Base-by-base conservation (phyloP, 192 early-diverging fungal species). In the Backusella australiensis region DNA sequence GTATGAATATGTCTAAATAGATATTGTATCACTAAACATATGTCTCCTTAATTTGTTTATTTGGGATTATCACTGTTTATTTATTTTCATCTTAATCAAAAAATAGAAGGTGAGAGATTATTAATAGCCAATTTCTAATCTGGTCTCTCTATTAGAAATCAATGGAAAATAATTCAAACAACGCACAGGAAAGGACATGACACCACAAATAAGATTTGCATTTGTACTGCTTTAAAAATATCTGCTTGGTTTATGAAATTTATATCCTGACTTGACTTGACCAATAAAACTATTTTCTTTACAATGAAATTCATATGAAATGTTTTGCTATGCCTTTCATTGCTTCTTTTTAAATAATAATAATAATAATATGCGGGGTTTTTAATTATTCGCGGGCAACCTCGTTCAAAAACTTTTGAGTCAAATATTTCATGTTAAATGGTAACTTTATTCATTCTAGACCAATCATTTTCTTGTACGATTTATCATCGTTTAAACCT, bases 341-440 rank as follows among this genome's bases (percentile, higher is more conserved):
- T 63, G 6, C 8, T 26, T 63, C 7, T 29, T 14, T 63, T 63
- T 14, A 23, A 32, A 32, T 56, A 23, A 7, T 26, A 29, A 63
- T 29, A 32, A 32, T 56, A 23, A 7, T 26, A 29, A 63, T 29
- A 56, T 26, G 56, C 56, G 23, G 56, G 56, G 56, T 63, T 63
- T 59, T 63, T 63, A 63, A 23, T 29, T 63, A 63, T 63, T 63
- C 26, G 56, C 56, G 56, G 56, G 56, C 56, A 63, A 29, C 56
- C 56, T 63, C 56, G 56, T 29, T 63, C 26, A 26, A 29, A 59
- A 63, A 63, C 56, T 63, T 63, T 49, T 49, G 56, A 63, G 56
- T 63, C 56, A 63, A 29, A 49, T 49, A 49, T 63, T 63, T 63
- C 26, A 29, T 63, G 23, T 63, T 26, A 3, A 63, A 63, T 29